Percentiles rank a stretch among this genome's conserved stretches.
These are phyloP conservation scores for Blastobotrys persicus DNA, from an alignment of 1,139 yeast genomes.

Conservation along the genomic window DNA sequence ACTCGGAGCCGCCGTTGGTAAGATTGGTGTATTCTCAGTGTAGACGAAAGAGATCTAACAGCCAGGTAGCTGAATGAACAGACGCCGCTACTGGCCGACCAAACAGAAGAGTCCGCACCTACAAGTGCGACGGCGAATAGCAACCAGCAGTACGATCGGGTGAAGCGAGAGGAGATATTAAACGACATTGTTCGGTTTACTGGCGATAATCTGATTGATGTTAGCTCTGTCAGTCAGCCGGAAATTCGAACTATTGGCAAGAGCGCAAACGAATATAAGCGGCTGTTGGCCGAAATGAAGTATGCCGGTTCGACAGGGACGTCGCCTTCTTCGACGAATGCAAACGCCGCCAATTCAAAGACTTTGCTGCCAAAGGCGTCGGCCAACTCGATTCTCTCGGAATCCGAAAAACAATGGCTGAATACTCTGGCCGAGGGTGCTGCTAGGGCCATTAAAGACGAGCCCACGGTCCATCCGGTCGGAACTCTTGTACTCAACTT, in stretches of 20 bases:
- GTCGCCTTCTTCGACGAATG: constrained; percentile 1
- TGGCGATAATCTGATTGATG: constrained; percentile 29
- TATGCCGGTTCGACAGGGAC: constrained; percentile 5
- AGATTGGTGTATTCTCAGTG: not conserved
- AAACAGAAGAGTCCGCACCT: not conserved
- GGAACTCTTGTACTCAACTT: constrained; percentile 26
- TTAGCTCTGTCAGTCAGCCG: constrained; percentile 28
- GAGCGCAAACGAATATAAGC: constrained; percentile 25
- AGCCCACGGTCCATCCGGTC: constrained; percentile 24
- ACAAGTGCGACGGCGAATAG: not conserved
- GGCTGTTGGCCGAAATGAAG: constrained; percentile 19
- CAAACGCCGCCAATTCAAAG: constrained; percentile 1
- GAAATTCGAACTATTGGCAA: constrained; percentile 24
- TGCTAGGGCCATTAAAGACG: constrained; percentile 23
- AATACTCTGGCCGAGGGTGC: constrained; percentile 23
- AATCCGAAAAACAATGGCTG: constrained; percentile 25
- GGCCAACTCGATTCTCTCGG: constrained; percentile 16
- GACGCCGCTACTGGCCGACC: constrained; percentile 13
- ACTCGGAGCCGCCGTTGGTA: constrained; percentile 20
- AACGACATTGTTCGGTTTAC: constrained; percentile 27
- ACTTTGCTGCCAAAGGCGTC: constrained; percentile 15
- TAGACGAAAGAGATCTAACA: not conserved
- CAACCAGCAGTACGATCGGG: constrained; percentile 14
- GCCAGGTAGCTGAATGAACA: constrained; percentile 13
- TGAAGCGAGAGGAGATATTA: constrained; percentile 25